Base-by-base conservation (phyloP, 2,329 filamentous ascomycete species). In the Sporothrix brasiliensis region DNA sequence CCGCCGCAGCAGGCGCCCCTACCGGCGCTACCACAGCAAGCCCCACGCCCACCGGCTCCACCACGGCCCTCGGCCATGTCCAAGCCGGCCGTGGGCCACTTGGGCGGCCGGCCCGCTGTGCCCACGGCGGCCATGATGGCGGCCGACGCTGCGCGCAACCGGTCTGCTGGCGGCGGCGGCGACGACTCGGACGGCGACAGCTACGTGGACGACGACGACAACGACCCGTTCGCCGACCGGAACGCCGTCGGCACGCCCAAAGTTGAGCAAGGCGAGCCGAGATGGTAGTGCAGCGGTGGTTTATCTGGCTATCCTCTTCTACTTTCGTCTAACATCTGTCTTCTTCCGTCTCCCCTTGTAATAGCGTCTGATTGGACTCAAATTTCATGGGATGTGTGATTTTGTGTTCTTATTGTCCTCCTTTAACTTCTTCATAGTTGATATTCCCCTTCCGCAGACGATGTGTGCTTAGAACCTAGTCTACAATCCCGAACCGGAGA, bases 161-260 rank as follows among this genome's bases (percentile, higher is more conserved):
- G 50, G 13, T 52, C 39, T 4, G 30, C 58, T 19, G 34, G 19
- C 50, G 76, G 80, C 77, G 34, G 19, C 50, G 76, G 80, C 77
- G 76, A 71, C 74, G 79, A 79, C 49, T 80, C 83, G 44, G 83
- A 86, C n/a, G 85, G 84, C 21, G 87, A 89, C 41, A 81, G 85
- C n/a, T 82, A 84, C 9, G 87, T 87, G 2, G 89, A 91, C 9
- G 86, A 87, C 2, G 90, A 93, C 56, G 91, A 93, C n/a, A 87
- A 95, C 73, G 88, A 97, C 77, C 93, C 93, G 0, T 97, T 97
- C 78, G 92, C 91, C 4, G 93, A 97, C 78, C 87, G 87, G 54
- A 94, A 97, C 77, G 91, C 89, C 4, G 85, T 92, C 3, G 74
- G 72, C 24, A 81, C 79, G 27, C 78, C 78, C 6, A 78, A 74